Evolutionary conservation across 805 yeast genomes (phyloP), one percentile per base, ranked within the genome.

Genomic region (Kodamaea hsintzibuensis): DNA sequence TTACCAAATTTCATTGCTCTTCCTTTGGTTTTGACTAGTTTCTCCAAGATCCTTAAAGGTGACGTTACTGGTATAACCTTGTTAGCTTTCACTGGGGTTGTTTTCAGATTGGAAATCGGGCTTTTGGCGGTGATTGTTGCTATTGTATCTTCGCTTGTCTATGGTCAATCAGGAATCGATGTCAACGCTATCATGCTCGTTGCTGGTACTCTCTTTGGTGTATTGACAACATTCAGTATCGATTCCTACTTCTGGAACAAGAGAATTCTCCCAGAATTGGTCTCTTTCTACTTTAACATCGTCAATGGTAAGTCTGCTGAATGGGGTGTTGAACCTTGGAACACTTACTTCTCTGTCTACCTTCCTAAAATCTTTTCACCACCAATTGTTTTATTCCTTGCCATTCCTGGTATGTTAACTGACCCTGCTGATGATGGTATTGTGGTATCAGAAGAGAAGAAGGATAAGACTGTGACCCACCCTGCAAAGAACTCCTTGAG

Each of bases 1-100:
- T 74, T 93, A 54, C 97, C 98, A n/a, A 93, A 93, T 69, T 88
- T 87, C 60, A 72, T 92, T 54, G 91, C 88, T 1, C 72, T 93
- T 51, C 97, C 98, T 2, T 63, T 89, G 38, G 85, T 86, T 3
- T 81, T 82, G 52, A 61, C 71, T 46, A 87, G 88, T 0, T 58
- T 87, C 43, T 74, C 83, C 3, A 75, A 74, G 62, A 60, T 84
- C 13, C 59, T 89, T 13, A 58, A 60, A 16, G 89, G 86, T 9
- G 74, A 80, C 47, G 72, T 73, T 56, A 56, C 73, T 6, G 75
- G 81, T 0, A 67, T 91, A 39, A 64, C 79, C 0, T 66, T 87
- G 61, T 66, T 89, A 19, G 79, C 88, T 0, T 82, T 88, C 56
- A 67, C 84, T 0, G 86, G 92, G 0, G 73, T 83, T 4, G 81